A percentile compares a stretch with the other conserved stretches of the same genome.
Evolutionary conservation across 2,329 filamentous ascomycete genomes (phyloP).

Genomic region (Botrytis tulipae): DNA sequence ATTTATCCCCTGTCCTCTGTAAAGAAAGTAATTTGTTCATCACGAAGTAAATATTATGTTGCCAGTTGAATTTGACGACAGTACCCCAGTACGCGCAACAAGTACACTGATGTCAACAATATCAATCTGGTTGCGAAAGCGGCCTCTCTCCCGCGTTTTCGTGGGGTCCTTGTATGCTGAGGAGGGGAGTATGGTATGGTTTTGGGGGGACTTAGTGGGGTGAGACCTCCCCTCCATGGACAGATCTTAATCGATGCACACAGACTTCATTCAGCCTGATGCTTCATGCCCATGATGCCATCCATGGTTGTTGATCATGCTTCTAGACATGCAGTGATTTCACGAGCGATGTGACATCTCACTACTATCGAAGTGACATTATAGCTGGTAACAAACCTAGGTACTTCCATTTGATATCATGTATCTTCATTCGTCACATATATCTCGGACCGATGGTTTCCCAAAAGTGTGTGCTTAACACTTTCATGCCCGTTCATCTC

Average conservation of each 20-base stretch:
- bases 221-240: neutral
- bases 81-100: neutral
- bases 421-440: slow-evolving; percentile 12
- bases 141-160: slow-evolving; percentile 11
- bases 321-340: slow-evolving; percentile 3
- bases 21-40: neutral
- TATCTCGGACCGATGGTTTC: slow-evolving; percentile 18
- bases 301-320: slow-evolving; percentile 2
- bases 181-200: neutral
- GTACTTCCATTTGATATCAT: slow-evolving; percentile 8
- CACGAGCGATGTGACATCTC: slow-evolving; percentile 7
- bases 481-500: neutral
- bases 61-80: slow-evolving; percentile 10
- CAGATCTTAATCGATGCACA: slow-evolving; percentile 7
- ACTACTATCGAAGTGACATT: neutral
- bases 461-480: neutral
- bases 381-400: neutral
- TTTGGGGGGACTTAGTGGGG: neutral
- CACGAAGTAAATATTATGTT: neutral
- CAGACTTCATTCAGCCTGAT: slow-evolving; percentile 21
- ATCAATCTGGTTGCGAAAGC: slow-evolving; percentile 10
- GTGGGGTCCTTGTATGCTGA: slow-evolving; percentile 5
- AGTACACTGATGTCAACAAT: neutral
- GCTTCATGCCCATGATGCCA: slow-evolving; percentile 16
- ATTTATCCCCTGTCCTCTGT: neutral